Evolutionary conservation across 1,284 basidiomycete species (phyloP).

Genomic region (Naganishia sp.): DNA sequence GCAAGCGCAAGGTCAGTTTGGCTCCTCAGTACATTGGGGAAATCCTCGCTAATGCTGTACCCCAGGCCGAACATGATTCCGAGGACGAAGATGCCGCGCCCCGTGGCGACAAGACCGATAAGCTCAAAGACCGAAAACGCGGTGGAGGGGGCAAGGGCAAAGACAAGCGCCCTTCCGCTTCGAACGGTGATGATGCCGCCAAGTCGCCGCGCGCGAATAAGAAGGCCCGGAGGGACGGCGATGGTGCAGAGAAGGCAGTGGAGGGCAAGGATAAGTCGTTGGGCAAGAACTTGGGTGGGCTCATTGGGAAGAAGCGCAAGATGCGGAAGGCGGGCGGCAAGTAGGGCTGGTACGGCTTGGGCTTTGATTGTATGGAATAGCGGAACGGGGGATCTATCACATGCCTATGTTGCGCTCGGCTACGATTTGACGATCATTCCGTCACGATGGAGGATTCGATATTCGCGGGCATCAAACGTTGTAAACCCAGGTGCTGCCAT

Average conservation of each 20-base stretch:
- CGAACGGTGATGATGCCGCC: slow-evolving; percentile 8
- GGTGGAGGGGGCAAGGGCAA: slow-evolving; percentile 25
- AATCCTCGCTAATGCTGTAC: slow-evolving; percentile 6
- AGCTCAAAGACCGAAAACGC: slow-evolving; percentile 25
- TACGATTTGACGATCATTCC: no score
- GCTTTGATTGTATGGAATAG: background rate
- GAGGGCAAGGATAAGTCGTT: slow-evolving; percentile 46
- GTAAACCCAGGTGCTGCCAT: no score
- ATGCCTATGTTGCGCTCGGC: no score
- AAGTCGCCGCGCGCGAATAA: slow-evolving; percentile 28
- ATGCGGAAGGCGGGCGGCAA: slow-evolving; percentile 44
- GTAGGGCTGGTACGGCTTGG: slow-evolving; percentile 26
- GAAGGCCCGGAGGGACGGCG: slow-evolving; percentile 26
- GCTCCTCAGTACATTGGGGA: background rate
- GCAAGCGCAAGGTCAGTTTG: slow-evolving; percentile 37
- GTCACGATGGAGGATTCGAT: no score
- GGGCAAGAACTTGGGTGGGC: slow-evolving; percentile 48
- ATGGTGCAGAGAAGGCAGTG: slow-evolving; percentile 19
- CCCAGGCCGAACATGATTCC: slow-evolving; percentile 37
- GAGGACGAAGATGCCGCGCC: slow-evolving; percentile 39
- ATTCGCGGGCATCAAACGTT: no score
- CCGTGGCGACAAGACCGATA: slow-evolving; percentile 16
- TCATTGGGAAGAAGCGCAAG: slow-evolving; percentile 55
- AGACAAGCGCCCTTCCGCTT: slow-evolving; percentile 12
- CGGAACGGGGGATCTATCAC: background rate